Base-by-base conservation (phyloP, 306 rosid genomes). In the Trifolium fragiferum region DNA sequence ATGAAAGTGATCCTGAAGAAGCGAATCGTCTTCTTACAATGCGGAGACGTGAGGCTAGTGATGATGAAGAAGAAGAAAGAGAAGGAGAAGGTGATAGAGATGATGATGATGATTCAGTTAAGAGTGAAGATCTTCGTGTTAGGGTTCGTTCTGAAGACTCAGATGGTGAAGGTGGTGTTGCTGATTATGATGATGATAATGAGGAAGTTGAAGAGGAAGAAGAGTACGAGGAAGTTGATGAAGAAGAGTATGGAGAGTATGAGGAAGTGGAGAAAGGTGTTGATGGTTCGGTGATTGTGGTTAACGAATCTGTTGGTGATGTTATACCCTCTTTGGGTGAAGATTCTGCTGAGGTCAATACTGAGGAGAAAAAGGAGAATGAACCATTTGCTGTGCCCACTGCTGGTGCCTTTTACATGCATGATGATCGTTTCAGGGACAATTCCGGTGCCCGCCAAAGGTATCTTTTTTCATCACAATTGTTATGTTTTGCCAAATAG, bases 341-440 rank as follows among this genome's bases (percentile, higher is more conserved):
- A 43, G 91, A 68, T 41, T 62, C 79, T 14, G 80, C 16, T 53
- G 92, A 87, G 55, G 83, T 60, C 74, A 32, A 76, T 68, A 79
- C 51, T 9, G 91, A 76, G 32, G 97, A 88, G 96, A 91, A 93
- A 86, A 91, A 89, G 89, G 96, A 89, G 87, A 85, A 89, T 60
- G 98, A 90, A 70, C 98, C 98, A 21, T 93, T 90, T 78, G 96
- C 98, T 2, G 98, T 93, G 50, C 98, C 97, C 46, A 90, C 98
- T 0, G 97, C 98, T n/a, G 98, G 98, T 75, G 98, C 97, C 2
- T 93, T 93, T 72, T 93, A 93, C 78, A 93, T 93, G 98, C 98
- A 93, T 13, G 98, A 93, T 70, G 98, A 93, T 47, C 88, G 98
- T 33, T 93, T 93, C 59, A 85, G 96, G 87, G 98, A 89, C 79